Evolutionary conservation across 2,329 filamentous ascomycete species (phyloP).

Genomic region (Neonectria hederae): DNA sequence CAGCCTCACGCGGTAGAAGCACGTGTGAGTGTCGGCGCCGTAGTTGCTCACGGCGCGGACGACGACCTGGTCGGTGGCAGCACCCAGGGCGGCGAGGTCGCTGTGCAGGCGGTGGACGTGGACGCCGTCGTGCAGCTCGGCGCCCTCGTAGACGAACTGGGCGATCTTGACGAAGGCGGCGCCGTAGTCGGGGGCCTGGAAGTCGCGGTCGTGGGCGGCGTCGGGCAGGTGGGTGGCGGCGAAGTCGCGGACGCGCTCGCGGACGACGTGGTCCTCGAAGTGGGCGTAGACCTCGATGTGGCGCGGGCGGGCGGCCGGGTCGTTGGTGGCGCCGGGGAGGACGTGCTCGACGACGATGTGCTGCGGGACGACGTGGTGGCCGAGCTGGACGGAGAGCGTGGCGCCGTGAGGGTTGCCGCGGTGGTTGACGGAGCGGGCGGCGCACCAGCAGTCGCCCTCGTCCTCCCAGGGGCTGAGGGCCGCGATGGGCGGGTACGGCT

Average conservation of each 20-base stretch:
- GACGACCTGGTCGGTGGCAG: slow-evolving; percentile 61
- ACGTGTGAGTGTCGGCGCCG: slow-evolving; percentile 67
- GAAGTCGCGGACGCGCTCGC: slow-evolving; percentile 55
- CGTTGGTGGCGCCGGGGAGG: slow-evolving; percentile 66
- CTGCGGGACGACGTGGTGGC: slow-evolving; percentile 68
- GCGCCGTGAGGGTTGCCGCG: slow-evolving; percentile 62
- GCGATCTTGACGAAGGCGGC: slow-evolving; percentile 66
- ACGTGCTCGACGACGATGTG: slow-evolving; percentile 80
- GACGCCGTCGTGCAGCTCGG: slow-evolving; percentile 53
- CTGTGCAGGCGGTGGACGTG: slow-evolving; percentile 64
- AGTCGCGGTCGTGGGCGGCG: slow-evolving; percentile 42
- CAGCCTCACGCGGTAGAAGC: slow-evolving; percentile 70
- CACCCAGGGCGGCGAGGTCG: slow-evolving; percentile 58
- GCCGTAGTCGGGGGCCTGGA: slow-evolving; percentile 39
- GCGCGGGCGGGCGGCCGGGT: slow-evolving; percentile 69
- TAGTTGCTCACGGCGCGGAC: slow-evolving; percentile 68
- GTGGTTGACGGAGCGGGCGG: slow-evolving; percentile 55
- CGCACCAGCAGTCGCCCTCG: slow-evolving; percentile 89
- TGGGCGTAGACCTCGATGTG: slow-evolving; percentile 76
- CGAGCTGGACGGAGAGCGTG: slow-evolving; percentile 71
- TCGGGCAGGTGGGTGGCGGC: slow-evolving; percentile 53
- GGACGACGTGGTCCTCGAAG: slow-evolving; percentile 58
- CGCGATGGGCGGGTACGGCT: slow-evolving; percentile 51
- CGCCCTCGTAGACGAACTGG: slow-evolving; percentile 63
- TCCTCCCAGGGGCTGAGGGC: slow-evolving; percentile 79